A percentile compares a stretch with the other conserved stretches of the same genome.
These are phyloP conservation scores for Dothistroma pini DNA, from an alignment of 2,329 filamentous ascomycete genomes.

Conservation along the genomic window DNA sequence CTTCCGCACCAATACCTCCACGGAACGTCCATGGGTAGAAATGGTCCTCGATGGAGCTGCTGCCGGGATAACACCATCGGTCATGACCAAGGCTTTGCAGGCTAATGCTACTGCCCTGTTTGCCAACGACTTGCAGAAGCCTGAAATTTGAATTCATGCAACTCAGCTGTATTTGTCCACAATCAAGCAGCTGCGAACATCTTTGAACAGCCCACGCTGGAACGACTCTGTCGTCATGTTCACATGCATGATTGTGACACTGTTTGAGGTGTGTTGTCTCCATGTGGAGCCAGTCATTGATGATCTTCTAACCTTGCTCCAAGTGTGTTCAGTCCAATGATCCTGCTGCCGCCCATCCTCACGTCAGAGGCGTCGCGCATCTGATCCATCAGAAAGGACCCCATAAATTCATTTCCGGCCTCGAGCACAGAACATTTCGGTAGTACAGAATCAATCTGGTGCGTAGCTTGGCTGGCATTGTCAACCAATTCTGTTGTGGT, in stretches of 20 bases:
- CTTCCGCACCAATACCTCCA: background rate
- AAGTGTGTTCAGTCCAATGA: slow-evolving; percentile 3
- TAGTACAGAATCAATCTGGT: slow-evolving; percentile 12
- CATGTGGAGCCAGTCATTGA: background rate
- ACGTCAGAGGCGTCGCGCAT: slow-evolving; percentile 8
- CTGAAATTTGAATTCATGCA: slow-evolving; percentile 8
- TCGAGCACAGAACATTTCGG: slow-evolving; percentile 13
- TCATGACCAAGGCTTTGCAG: slow-evolving; percentile 4
- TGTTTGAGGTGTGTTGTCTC: slow-evolving; percentile 11
- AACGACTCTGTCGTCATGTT: slow-evolving; percentile 5
- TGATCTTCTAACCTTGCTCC: background rate
- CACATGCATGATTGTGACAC: slow-evolving; percentile 12
- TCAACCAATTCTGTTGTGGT: background rate
- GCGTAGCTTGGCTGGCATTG: background rate
- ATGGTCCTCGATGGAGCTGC: slow-evolving; percentile 4
- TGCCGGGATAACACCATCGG: background rate
- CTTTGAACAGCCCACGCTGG: slow-evolving; percentile 6
- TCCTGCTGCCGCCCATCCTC: slow-evolving; percentile 5
- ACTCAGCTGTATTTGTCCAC: slow-evolving; percentile 11
- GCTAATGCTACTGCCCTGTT: slow-evolving; percentile 12
- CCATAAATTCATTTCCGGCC: slow-evolving; percentile 3
- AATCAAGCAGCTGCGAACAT: slow-evolving; percentile 2
- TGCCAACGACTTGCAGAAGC: slow-evolving; percentile 9
- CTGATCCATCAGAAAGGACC: slow-evolving; percentile 12
- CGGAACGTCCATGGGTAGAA: slow-evolving; percentile 9